Evolutionary conservation across 2,329 filamentous ascomycete genomes (phyloP).

Genomic region (Huntiella decipiens): DNA sequence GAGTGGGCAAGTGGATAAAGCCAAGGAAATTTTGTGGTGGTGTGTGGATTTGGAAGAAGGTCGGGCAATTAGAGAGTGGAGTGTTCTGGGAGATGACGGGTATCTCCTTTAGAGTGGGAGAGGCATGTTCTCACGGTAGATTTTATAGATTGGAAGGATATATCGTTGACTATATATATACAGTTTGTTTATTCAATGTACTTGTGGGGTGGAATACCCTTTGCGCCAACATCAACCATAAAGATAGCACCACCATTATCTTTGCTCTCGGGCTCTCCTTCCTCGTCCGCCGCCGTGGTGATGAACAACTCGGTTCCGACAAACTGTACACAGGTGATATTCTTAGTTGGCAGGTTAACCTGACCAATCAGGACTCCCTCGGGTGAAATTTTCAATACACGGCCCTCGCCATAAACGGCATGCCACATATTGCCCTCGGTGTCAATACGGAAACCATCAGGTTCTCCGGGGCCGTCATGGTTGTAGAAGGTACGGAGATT

Average conservation of each 20-base stretch:
- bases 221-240: constrained; percentile 55
- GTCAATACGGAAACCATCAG: constrained; percentile 75
- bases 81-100: constrained; percentile 43
- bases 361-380: constrained; percentile 54
- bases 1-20: constrained; percentile 66
- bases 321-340: constrained; percentile 68
- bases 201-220: constrained; percentile 42
- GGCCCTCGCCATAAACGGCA: constrained; percentile 60
- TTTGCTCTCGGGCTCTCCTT: constrained; percentile 41
- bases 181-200: constrained; percentile 31
- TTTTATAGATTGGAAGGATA: no score
- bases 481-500: constrained; percentile 57
- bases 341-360: constrained; percentile 55
- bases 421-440: constrained; percentile 76
- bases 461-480: constrained; percentile 43
- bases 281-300: constrained; percentile 53
- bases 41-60: constrained; percentile 87
- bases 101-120: constrained; percentile 28
- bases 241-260: constrained; percentile 51
- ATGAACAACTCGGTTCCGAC: constrained; percentile 58
- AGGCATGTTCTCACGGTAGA: background rate
- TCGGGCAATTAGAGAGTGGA: constrained; percentile 62
- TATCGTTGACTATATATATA: background rate
- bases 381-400: constrained; percentile 55
- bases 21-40: constrained; percentile 92